These are phyloP conservation scores for Vitis amurensis DNA, from an alignment of 164 flowering plant genomes.

Conservation along the genomic window DNA sequence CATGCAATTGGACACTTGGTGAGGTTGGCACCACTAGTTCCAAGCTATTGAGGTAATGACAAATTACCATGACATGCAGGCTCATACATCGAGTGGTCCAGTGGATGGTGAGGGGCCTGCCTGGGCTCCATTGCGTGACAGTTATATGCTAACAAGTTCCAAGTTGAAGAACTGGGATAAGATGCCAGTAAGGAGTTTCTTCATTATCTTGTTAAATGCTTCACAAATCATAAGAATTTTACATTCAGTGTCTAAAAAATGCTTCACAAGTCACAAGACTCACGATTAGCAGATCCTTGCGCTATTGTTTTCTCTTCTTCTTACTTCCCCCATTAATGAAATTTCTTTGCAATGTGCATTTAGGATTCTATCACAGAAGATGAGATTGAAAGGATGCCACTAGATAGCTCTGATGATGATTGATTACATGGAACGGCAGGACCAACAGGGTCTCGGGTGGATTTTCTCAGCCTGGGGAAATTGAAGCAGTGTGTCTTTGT, in stretches of 20 bases:
- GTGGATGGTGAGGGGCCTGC: slow-evolving; percentile 54
- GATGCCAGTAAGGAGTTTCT: slow-evolving; percentile 50
- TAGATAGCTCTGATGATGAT: slow-evolving; percentile 49
- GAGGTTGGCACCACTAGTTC: no score
- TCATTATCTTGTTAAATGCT: background rate
- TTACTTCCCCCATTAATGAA: no score
- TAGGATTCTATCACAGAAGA: slow-evolving; percentile 32
- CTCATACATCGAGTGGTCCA: slow-evolving; percentile 15
- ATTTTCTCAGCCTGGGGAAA: no score
- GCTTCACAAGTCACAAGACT: no score
- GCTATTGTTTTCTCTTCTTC: no score
- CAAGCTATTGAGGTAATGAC: no score
- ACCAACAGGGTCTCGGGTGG: no score
- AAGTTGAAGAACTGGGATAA: slow-evolving; percentile 95
- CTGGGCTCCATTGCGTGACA: slow-evolving; percentile 91
- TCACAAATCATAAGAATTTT: background rate
- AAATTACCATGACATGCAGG: slow-evolving; percentile 36
- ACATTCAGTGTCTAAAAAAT: background rate
- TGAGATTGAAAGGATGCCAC: slow-evolving; percentile 28
- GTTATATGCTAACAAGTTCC: slow-evolving; percentile 77
- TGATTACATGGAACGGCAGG: background rate
- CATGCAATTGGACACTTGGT: no score
- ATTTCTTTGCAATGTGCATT: background rate
- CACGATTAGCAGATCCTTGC: no score
- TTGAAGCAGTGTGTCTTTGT: no score